Evolutionary conservation across 768 basidiomycete species (phyloP), one percentile per base, ranked within the genome.

Genomic region (Mycena venus): DNA sequence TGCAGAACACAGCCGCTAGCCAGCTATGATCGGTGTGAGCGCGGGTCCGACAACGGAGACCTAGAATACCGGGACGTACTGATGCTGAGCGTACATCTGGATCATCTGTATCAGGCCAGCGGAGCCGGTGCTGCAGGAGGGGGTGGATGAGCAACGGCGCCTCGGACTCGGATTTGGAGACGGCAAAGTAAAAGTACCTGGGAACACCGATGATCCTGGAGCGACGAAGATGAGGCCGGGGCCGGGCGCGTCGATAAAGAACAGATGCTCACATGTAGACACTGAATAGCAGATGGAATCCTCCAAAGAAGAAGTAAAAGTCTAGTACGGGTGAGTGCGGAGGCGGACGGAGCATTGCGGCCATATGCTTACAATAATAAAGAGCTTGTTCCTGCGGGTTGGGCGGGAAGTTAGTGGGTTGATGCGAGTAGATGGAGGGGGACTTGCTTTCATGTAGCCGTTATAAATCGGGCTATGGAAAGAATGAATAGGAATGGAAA

Each of bases 81-180:
- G 89, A 56, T 91, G 91, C 55, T 88, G 85, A 3, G 89, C 87
- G 81, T 92, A 98, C 88, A 94, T 91, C 72, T 92, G 88, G 77
- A 99, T 95, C 56, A 94, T 97, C 83, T 97, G 95, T 80, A 99
- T 97, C 63, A 99, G 88, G 19, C 98, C 98, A 31, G 96, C 97
- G 56, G 96, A 96, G 40, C 98, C 98, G 55, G 98, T 98, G 74
- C 95, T 95, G 70, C 15, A 19, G 67, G 78, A 27, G 70, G 64
- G 60, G 69, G 60, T 51, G 75, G 74, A 75, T 74, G 68, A 73
- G 76, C 78, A 78, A 70, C 44, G 68, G 68, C 38, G 65, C 83
- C 83, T 85, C 84, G 83, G 85, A 84, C 83, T 85, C 84, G 83
- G 85, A 84, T 75, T 79, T 82, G 60, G 40, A n/a, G 31, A 40